Conservation (phyloP, 805 yeast species). For the Jamesozyma gamospora region DNA sequence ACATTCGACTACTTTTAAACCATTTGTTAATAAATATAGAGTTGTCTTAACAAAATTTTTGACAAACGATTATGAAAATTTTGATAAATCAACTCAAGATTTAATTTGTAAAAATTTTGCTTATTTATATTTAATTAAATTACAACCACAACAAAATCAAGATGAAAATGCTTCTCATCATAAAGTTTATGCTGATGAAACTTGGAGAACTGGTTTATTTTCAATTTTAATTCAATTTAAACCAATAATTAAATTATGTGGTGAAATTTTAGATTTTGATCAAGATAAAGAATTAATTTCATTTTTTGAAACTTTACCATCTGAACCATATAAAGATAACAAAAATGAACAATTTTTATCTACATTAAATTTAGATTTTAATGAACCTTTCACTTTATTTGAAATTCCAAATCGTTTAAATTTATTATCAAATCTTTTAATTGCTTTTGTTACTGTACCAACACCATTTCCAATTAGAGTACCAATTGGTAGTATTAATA, state of each 20-base stretch:
- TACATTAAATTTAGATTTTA: conserved; percentile 48
- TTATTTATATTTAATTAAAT: conserved; percentile 45
- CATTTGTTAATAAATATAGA: conserved; percentile 58
- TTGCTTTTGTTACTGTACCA: conserved; percentile 38
- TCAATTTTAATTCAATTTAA: conserved; percentile 43
- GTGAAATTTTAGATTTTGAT: conserved; percentile 45
- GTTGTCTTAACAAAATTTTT: conserved; percentile 33
- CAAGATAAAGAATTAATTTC: conserved; percentile 43
- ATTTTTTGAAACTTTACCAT: conserved; percentile 35
- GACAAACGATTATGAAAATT: conserved; percentile 29
- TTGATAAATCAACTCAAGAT: conserved; percentile 33
- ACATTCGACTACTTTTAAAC: conserved; percentile 75
- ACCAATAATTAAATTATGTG: conserved; percentile 46
- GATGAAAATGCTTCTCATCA: conserved; percentile 28
- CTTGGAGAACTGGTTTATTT: conserved; percentile 40
- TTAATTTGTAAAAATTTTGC: conserved; percentile 43
- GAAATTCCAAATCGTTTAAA: conserved; percentile 43
- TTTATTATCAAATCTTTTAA: conserved; percentile 37
- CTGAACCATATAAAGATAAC: conserved; percentile 4
- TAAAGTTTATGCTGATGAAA: conserved; percentile 31
- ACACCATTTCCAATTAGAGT: conserved; percentile 48
- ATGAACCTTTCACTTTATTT: conserved; percentile 42
- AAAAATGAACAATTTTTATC: conserved; percentile 31
- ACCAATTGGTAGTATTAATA: conserved; percentile 52
- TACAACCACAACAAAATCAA: conserved; percentile 36